These are phyloP conservation scores for Populus davidiana DNA, from an alignment of 345 rosid genomes.

Conservation along the genomic window DNA sequence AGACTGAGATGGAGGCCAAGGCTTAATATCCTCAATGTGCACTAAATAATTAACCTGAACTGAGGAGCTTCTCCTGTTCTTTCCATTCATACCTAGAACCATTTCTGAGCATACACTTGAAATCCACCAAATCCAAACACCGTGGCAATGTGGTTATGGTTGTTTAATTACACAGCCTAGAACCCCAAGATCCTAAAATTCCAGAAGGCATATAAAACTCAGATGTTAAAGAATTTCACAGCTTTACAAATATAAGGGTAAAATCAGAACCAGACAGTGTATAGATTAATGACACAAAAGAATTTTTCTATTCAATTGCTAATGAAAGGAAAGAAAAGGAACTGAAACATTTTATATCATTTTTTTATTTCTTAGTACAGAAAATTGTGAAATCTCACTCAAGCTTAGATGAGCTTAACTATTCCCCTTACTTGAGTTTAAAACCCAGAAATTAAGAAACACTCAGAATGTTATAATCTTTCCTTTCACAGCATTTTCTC, in stretches of 20 bases:
- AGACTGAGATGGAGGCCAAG: constrained; percentile 98
- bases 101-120: constrained; percentile 32
- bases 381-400: not conserved
- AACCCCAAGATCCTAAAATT: not conserved
- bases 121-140: constrained; percentile 5
- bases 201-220: not conserved
- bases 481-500: constrained; percentile 9
- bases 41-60: constrained; percentile 58
- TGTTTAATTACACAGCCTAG: constrained; percentile 1
- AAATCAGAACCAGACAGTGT: not conserved
- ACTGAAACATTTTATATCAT: too few relatives aligned
- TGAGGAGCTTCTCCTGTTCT: constrained; percentile 49
- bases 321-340: too few relatives aligned
- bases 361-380: too few relatives aligned
- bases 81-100: constrained; percentile 66
- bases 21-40: constrained; percentile 79
- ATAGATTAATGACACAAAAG: too few relatives aligned
- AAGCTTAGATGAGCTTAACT: not conserved
- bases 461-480: not conserved
- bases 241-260: too few relatives aligned
- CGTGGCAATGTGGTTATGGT: not conserved
- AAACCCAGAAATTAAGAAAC: constrained; percentile 3
- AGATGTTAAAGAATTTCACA: too few relatives aligned
- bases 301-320: too few relatives aligned
- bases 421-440: not conserved